Conservation (phyloP, 1,284 basidiomycete species). For the Agroathelia rolfsii region DNA sequence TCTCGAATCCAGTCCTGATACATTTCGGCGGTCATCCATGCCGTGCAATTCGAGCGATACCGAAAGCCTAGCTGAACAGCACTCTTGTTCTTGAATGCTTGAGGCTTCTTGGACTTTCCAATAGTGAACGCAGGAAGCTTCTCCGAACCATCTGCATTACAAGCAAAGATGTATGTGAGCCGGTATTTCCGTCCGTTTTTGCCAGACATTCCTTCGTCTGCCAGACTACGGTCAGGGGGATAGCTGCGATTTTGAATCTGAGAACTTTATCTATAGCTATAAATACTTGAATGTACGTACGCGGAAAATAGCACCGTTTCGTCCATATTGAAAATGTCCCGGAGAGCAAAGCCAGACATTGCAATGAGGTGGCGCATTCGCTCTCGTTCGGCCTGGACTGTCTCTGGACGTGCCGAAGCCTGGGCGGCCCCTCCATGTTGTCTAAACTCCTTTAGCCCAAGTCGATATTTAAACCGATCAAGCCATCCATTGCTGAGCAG, state of each 20-base stretch:
- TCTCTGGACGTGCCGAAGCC: conserved; percentile 14
- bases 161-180: conserved; percentile 19
- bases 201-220: conserved; percentile 18
- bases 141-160: conserved; percentile 23
- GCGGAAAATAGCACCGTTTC: conserved; percentile 25
- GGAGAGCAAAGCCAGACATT: conserved; percentile 14
- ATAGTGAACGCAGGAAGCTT: conserved; percentile 22
- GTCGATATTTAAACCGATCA: conserved; percentile 15
- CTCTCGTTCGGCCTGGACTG: conserved; percentile 14
- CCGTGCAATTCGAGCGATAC: conserved; percentile 25
- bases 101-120: conserved; percentile 21
- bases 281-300: conserved; percentile 10
- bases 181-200: conserved; percentile 22
- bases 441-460: conserved; percentile 17
- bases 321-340: conserved; percentile 27
- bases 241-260: background rate
- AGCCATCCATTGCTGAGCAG: conserved; percentile 25
- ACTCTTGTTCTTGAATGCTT: conserved; percentile 17
- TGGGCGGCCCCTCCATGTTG: conserved; percentile 25
- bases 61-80: conserved; percentile 18
- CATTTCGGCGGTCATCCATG: conserved; percentile 24
- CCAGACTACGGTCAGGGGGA: conserved; percentile 22
- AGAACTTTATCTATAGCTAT: background rate
- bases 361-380: conserved; percentile 14
- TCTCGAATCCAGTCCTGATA: conserved; percentile 22